Evolutionary conservation across 2,329 filamentous ascomycete genomes (phyloP), one percentile per base, ranked within the genome.

Genomic region (Plenodomus biglobosus): DNA sequence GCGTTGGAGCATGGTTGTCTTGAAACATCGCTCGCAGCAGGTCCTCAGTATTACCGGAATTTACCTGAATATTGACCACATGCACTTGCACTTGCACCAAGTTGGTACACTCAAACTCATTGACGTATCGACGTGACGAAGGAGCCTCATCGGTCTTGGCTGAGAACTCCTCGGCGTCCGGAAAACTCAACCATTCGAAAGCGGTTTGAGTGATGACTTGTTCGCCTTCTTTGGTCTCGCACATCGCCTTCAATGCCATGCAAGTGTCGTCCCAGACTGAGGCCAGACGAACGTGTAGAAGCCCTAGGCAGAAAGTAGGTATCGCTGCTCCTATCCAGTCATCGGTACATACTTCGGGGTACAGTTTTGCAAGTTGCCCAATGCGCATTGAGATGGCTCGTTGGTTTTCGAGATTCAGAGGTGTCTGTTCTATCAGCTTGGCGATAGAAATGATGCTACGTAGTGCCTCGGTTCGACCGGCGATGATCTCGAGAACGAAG

Each of bases 241-340:
- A 82, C 44, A 99, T 85, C 42, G 86, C 80, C 62, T 90, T 87
- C 63, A 99, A 74, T 0, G 88, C 85, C 45, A 85, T 81, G 42
- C 87, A 84, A 0, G 89, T 83, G 61, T 95, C 90, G 51, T 95
- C 89, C 89, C 92, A 96, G 5, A 95, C 78, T 30, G 90, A 90
- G 0, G 91, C 83, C 56, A 96, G 79, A 58, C 87, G 89, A 40
- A 95, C 85, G 0, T 92, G 94, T 50, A 97, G 80, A 72, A 96
- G 81, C 40, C 94, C 94, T 61, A 96, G 96, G 61, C 90, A 85
- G 63, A 92, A 97, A 0, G 83, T 80, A 0, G 92, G 88, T 22
- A 97, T 80, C 6, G 90, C 84, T 60, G 82, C 80, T 49, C 82
- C 78, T 55, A 95, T 74, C 83, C 86, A 88, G 1, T 81, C 81